Base-by-base conservation (phyloP, 768 basidiomycete species). In the Tricholoma sp. region DNA sequence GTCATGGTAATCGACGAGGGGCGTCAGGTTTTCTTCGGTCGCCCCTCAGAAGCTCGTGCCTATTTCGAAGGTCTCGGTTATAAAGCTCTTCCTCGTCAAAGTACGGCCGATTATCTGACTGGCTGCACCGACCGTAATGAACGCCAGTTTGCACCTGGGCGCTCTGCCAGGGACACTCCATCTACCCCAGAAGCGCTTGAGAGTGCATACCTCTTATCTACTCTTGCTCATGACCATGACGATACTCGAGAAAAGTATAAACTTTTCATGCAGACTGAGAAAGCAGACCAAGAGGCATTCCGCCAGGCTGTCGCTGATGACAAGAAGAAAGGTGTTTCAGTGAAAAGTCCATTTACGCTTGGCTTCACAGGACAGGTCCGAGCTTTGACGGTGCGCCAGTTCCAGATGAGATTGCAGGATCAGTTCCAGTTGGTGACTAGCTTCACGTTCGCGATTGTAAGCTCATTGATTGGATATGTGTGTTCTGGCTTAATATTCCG, bases 101-200 rank as follows among this genome's bases (percentile, higher is more conserved):
- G 84, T 61, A 90, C 89, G 12, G 84, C 91, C 9, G 92, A 94
- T 67, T 94, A 89, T 68, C 79, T 94, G 18, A 90, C 89, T 18
- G 87, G 87, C 6, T 88, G 86, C 70, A 89, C 94, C 2, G 90
- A 91, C 64, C 81, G 85, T 0, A 91, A 93, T 63, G 92, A 96
- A 72, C 88, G 93, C 24, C 87, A 85, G 66, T 87, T 89, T 61
- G 81, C 84, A 0, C 72, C 80, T 2, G 89, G 86, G 5, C 80
- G 77, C 20, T 82, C 84, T 9, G 76, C 74, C 11, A 59, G 60
- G 1, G 78, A 85, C 59, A 85, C 85, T 0, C 91, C 89, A 1
- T 82, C 82, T 6, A 80, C 88, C 0, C 85, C 93, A 0, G 75
- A 80, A 49, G 80, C 76, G 32, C 80, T 95, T 20, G 91, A 89